These are phyloP conservation scores for Dipodascus geniculatus DNA, from an alignment of 805 yeast genomes.

Conservation along the genomic window DNA sequence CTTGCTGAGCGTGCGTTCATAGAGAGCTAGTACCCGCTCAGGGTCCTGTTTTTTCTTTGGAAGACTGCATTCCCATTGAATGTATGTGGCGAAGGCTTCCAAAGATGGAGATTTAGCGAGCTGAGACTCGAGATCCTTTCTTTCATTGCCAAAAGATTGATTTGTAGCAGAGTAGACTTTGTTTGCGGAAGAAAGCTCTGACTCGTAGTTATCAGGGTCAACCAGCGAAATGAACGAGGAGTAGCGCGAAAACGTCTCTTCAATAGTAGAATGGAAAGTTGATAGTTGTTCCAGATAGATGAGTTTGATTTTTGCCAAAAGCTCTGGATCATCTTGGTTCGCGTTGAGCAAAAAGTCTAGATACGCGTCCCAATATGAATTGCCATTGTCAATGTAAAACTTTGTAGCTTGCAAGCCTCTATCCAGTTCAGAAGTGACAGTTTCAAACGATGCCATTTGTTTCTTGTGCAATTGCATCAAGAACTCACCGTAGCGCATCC, in stretches of 20 bases:
- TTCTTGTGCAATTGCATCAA: neutral
- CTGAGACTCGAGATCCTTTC: slow-evolving; percentile 13
- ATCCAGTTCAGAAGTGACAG: slow-evolving; percentile 1
- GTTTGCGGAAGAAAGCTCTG: slow-evolving; percentile 17
- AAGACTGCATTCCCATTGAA: slow-evolving; percentile 14
- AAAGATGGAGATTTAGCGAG: slow-evolving; percentile 7
- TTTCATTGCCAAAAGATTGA: slow-evolving; percentile 3
- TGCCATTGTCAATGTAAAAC: slow-evolving; percentile 11
- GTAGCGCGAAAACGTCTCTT: slow-evolving; percentile 18
- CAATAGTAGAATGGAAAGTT: slow-evolving; percentile 18
- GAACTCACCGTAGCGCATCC: slow-evolving; percentile 6
- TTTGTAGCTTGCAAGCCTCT: slow-evolving; percentile 13
- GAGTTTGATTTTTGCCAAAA: slow-evolving; percentile 5
- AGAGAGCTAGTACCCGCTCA: slow-evolving; percentile 13
- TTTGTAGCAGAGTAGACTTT: slow-evolving; percentile 11
- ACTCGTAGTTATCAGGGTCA: slow-evolving; percentile 17
- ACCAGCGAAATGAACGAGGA: slow-evolving; percentile 19
- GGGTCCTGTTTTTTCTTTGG: slow-evolving; percentile 11
- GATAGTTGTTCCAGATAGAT: slow-evolving; percentile 16
- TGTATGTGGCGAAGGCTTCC: slow-evolving; percentile 17
- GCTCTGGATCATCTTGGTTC: slow-evolving; percentile 3
- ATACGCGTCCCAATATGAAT: slow-evolving; percentile 15
- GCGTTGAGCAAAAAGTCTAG: slow-evolving; percentile 7
- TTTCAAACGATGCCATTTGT: neutral
- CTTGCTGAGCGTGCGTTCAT: slow-evolving; percentile 18